Percentiles rank a stretch among this genome's conserved stretches.
phyloP scores from a whole-genome alignment of 2,329 filamentous ascomycete genomes.

The Aspergillus hortae region DNA sequence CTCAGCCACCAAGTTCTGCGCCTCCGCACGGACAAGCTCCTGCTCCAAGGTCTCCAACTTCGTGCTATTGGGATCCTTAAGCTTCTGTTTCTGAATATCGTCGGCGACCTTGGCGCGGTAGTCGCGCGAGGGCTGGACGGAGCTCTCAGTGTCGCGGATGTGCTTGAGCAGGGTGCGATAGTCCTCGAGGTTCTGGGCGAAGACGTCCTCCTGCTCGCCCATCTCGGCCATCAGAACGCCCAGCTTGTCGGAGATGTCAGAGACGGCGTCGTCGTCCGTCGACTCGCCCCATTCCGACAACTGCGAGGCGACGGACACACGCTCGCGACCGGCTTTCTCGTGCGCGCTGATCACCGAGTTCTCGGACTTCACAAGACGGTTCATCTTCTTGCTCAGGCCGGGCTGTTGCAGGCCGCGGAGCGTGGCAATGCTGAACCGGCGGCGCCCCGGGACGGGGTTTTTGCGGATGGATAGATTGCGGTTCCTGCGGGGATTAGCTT shows the following conservation, averaged over 20 bases:
- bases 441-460: constrained; percentile 33
- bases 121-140: constrained; percentile 87
- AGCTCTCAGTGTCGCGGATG: constrained; percentile 92
- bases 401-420: constrained; percentile 81
- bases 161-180: constrained; percentile 79
- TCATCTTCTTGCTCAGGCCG: constrained; percentile 83
- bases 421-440: constrained; percentile 80
- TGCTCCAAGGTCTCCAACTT: constrained; percentile 85
- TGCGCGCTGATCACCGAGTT: constrained; percentile 84
- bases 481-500: constrained; percentile 32
- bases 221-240: constrained; percentile 89
- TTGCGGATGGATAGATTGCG: constrained; percentile 40
- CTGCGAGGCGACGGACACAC: constrained; percentile 78
- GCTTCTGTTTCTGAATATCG: constrained; percentile 87
- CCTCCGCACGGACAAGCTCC: constrained; percentile 92
- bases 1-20: constrained; percentile 92
- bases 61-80: constrained; percentile 83
- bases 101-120: constrained; percentile 83
- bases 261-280: constrained; percentile 80
- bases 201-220: constrained; percentile 87
- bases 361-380: constrained; percentile 89
- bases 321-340: constrained; percentile 80
- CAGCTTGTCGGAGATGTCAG: constrained; percentile 91
- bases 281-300: constrained; percentile 95
- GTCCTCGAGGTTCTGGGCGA: constrained; percentile 83